Conservation (phyloP, 345 rosid species). For the Gossypium bickii region DNA sequence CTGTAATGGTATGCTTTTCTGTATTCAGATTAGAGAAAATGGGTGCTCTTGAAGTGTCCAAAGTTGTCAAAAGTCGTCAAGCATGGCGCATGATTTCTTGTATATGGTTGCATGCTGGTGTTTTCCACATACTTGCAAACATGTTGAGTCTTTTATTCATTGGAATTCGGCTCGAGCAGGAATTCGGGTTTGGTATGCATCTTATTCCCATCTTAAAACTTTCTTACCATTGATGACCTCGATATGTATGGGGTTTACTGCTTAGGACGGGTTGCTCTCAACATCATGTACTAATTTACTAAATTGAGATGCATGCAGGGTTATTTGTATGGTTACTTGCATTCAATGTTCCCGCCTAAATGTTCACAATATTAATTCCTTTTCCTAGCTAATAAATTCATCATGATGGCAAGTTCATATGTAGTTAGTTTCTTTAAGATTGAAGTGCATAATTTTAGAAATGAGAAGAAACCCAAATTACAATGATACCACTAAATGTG, state of each 20-base stretch:
- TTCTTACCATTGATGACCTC: background rate
- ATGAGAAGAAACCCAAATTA: background rate
- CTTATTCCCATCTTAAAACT: conserved; percentile 5
- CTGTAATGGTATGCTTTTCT: conserved; percentile 16
- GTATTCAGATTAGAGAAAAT: conserved; percentile 67
- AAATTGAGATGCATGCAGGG: background rate
- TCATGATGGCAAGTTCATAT: background rate
- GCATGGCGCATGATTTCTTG: conserved; percentile 83
- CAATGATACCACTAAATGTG: too few species aligned
- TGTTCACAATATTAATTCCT: background rate
- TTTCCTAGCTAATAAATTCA: background rate
- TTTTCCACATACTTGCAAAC: conserved; percentile 84
- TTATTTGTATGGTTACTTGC: background rate
- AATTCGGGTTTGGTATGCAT: conserved; percentile 81
- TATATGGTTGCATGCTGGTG: conserved; percentile 97
- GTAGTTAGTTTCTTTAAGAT: background rate
- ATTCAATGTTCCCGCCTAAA: background rate
- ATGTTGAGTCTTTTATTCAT: conserved; percentile 88
- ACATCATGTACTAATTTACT: too few species aligned
- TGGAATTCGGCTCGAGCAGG: conserved; percentile 92
- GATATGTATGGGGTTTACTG: too few species aligned
- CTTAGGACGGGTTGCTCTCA: background rate
- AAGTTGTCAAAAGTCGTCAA: conserved; percentile 51
- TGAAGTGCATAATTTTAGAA: background rate
- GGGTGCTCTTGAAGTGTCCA: conserved; percentile 64